Conservation (phyloP, 352 stramenopile species). For the Phytophthora agathidicida region DNA sequence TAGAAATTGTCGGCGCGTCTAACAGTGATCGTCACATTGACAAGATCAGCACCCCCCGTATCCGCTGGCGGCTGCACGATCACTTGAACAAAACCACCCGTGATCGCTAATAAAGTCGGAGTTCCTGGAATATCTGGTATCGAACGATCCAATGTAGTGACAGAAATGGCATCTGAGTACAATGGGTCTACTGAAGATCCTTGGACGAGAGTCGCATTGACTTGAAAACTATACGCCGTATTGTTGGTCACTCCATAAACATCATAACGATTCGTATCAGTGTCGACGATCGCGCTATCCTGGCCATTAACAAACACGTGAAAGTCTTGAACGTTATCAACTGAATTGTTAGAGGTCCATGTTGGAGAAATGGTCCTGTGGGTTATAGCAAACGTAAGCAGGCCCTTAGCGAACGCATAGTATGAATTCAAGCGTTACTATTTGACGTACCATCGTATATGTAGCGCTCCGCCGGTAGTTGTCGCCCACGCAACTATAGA, state of each 20-base stretch:
- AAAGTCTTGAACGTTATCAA: conserved; percentile 32
- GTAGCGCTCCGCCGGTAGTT: conserved; percentile 40
- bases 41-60: conserved; percentile 41
- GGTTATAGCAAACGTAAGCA: background rate
- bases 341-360: conserved; percentile 19
- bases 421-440: background rate
- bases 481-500: conserved; percentile 12
- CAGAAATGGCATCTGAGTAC: conserved; percentile 36
- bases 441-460: conserved; percentile 36
- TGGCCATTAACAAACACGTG: conserved; percentile 32
- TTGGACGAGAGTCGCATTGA: conserved; percentile 17
- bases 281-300: background rate
- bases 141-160: conserved; percentile 28
- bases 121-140: conserved; percentile 8
- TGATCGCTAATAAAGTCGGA: conserved; percentile 16
- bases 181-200: conserved; percentile 16
- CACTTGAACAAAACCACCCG: conserved; percentile 25
- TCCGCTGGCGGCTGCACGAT: conserved; percentile 30
- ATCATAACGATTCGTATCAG: conserved; percentile 20
- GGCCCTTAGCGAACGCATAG: background rate
- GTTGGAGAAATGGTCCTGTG: conserved; percentile 32
- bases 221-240: conserved; percentile 39
- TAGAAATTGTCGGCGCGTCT: conserved; percentile 12
- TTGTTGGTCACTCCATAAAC: conserved; percentile 41
- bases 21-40: conserved; percentile 32